A percentile compares a stretch with the other conserved stretches of the same genome.
Conservation (phyloP, 1,284 basidiomycete species). For the Trichosporon sp. region DNA sequence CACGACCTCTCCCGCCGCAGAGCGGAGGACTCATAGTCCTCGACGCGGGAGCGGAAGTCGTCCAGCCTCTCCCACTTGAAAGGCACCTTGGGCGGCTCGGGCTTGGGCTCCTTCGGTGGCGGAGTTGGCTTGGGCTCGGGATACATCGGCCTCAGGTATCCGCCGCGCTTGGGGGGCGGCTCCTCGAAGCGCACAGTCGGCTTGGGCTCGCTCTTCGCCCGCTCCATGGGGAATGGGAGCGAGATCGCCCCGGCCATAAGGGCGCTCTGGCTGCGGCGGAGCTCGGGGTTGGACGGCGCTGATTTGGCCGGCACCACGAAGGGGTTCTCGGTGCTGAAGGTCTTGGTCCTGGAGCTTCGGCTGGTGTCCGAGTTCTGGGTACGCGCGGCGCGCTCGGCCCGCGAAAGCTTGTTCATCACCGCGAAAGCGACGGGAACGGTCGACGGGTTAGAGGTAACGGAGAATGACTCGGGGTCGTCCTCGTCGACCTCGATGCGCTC, state of each 20-base stretch:
- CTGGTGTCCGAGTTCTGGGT: too few relatives aligned
- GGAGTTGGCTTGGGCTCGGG: background rate
- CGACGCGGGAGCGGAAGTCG: background rate
- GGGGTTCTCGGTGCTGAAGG: background rate
- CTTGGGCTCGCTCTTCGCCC: background rate
- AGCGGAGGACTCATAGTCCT: background rate
- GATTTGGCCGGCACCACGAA: background rate
- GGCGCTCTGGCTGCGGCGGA: background rate
- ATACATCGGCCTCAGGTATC: background rate
- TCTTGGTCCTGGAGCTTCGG: background rate
- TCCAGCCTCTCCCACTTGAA: background rate
- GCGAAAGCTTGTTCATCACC: background rate
- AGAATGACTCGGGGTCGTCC: too few relatives aligned
- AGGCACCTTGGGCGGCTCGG: background rate
- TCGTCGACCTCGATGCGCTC: background rate
- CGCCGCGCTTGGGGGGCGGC: background rate
- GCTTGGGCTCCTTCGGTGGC: background rate
- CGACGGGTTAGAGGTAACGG: background rate
- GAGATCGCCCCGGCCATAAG: too few relatives aligned
- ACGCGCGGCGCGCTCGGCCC: background rate
- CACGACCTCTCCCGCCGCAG: background rate
- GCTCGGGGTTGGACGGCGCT: too few relatives aligned
- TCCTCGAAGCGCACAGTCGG: background rate
- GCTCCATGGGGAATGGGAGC: too few relatives aligned
- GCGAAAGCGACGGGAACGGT: background rate